Evolutionary conservation across 257 asterid species (phyloP), one percentile per base, ranked within the genome.

Genomic region (Fraxinus americana): DNA sequence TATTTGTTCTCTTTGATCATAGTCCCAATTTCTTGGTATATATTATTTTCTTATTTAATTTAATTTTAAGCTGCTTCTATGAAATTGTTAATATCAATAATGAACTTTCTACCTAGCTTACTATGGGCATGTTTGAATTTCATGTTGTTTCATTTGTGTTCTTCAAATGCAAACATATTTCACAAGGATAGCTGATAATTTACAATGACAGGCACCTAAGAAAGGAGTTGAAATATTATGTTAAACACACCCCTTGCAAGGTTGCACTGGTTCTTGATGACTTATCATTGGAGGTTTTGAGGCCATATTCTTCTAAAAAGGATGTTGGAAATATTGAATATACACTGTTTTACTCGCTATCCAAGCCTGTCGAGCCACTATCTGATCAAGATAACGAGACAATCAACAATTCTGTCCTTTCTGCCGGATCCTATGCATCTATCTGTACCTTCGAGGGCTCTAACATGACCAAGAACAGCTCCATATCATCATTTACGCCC

Each of bases 241-340:
- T 90, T 72, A 87, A 87, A 70, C 90, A 92, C 54, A 79, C 91
- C 69, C 91, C 97, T 67, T 87, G 93, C 87, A 92, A 92, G 87
- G 84, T 90, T 32, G 96, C 92, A 52, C 36, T 88, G 54, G 66
- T 86, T 67, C 92, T 67, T 43, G 93, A 92, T 71, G 79, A 89
- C 85, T 82, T 83, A 39, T 79, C 89, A 34, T 34, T 90, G 75
- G 81, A 84, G 67, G 77, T 89, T 78, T 75, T 86, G 81, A 88
- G 94, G 84, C 76, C 88, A 63, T 67, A 80, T 80, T 72, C 34
- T 81, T 75, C 87, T 35, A 81, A 77, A 41, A 83, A 76, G 35
- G 89, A 82, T 30, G 78, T 77, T 48, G 82, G 78, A 2, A 59
- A 2, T 48, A 30, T 78, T 16, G 91, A 89, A 76, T 83, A 82